Conservation (phyloP, 2,329 filamentous ascomycete species). For the Colletotrichum sp. region DNA sequence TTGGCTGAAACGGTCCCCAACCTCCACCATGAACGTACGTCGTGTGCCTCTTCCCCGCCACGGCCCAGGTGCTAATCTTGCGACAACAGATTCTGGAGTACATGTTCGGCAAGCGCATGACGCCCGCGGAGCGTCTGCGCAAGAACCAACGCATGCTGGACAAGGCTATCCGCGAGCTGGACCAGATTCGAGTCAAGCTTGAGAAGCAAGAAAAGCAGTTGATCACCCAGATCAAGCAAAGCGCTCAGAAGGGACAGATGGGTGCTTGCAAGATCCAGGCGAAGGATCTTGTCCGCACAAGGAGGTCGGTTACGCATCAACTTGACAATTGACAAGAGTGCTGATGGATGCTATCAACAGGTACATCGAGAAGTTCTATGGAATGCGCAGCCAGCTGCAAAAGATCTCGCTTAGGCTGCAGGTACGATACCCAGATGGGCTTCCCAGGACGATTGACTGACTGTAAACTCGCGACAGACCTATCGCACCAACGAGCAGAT, state of each 20-base stretch:
- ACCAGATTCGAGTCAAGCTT: slow-evolving; percentile 92
- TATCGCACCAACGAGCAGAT: slow-evolving; percentile 99
- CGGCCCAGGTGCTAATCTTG: slow-evolving; percentile 18
- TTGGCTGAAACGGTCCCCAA: not conserved
- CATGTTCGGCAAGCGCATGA: slow-evolving; percentile 99
- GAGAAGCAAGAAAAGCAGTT: slow-evolving; percentile 99
- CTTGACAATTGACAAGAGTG: not conserved
- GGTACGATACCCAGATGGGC: slow-evolving; percentile 50
- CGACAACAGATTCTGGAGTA: slow-evolving; percentile 87
- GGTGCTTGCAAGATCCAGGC: slow-evolving; percentile 98
- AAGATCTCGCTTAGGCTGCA: slow-evolving; percentile 95
- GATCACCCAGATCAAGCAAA: slow-evolving; percentile 95
- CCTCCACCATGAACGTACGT: slow-evolving; percentile 62
- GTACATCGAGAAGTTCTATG: slow-evolving; percentile 98
- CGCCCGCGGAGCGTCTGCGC: slow-evolving; percentile 87
- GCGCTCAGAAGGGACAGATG: slow-evolving; percentile 97
- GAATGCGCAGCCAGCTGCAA: slow-evolving; percentile 96
- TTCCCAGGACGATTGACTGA: not conserved
- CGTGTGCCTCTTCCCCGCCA: slow-evolving; percentile 11
- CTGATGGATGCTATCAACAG: slow-evolving; percentile 42
- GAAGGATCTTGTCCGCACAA: slow-evolving; percentile 92
- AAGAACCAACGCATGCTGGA: slow-evolving; percentile 97
- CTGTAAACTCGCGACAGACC: slow-evolving; percentile 61
- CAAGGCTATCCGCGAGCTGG: slow-evolving; percentile 95
- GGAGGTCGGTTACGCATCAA: slow-evolving; percentile 59